Conservation (phyloP, 23 red algal genomes). For the Cyanidiococcus yangmingshanensis region DNA sequence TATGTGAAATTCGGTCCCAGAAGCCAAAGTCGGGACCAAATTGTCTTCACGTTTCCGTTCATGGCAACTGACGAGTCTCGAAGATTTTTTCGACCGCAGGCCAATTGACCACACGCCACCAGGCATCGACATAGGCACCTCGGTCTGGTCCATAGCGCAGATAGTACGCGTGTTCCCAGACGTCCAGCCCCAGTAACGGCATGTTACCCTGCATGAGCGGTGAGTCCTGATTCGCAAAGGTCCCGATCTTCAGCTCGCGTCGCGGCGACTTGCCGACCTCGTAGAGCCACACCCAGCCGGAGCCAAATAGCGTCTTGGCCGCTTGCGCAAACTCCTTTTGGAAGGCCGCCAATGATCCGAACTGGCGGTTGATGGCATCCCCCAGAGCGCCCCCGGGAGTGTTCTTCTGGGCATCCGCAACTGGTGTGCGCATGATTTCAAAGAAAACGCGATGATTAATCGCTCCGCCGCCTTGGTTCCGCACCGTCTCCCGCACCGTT, state of each 20-base stretch:
- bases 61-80: background rate
- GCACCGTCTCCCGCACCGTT: conserved; percentile 25
- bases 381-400: background rate
- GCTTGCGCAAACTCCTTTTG: background rate
- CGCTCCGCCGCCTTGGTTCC: conserved; percentile 25
- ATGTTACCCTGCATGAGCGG: conserved; percentile 22
- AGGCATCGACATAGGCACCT: conserved; percentile 20
- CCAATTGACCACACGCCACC: conserved; percentile 15
- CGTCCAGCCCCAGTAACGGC: conserved; percentile 14
- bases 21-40: too few relatives aligned
- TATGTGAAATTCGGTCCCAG: too few relatives aligned
- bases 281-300: conserved; percentile 24
- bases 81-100: background rate
- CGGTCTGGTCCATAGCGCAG: conserved; percentile 1
- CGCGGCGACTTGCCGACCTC: background rate
- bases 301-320: conserved; percentile 20
- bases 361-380: background rate
- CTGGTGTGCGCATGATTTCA: background rate
- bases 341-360: conserved; percentile 14
- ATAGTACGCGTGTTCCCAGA: conserved; percentile 30
- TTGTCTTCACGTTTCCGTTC: too few relatives aligned
- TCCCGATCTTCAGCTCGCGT: conserved; percentile 14
- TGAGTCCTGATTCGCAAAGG: conserved; percentile 38
- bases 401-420: background rate
- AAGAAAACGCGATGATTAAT: conserved; percentile 15